phyloP scores from a whole-genome alignment of 371 early-diverging fungal genomes.

The Mortierella sp. region DNA sequence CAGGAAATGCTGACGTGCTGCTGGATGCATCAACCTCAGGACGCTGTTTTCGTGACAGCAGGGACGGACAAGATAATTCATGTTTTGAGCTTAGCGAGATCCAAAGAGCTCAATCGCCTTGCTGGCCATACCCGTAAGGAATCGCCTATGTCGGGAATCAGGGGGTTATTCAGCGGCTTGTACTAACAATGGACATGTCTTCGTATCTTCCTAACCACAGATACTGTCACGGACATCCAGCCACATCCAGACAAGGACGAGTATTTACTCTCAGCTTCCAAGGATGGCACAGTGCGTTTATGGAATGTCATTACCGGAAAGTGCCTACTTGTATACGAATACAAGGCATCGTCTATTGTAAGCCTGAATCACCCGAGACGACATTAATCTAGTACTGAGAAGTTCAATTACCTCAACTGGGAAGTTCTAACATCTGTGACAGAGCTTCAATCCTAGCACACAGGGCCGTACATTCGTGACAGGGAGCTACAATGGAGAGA shows the following conservation, averaged over 20 bases:
- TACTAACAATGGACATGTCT: not conserved
- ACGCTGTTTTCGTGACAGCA: constrained; percentile 76
- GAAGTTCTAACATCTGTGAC: no score
- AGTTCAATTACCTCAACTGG: no score
- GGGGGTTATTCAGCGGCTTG: no score
- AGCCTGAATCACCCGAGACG: no score
- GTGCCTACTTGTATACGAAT: constrained; percentile 71
- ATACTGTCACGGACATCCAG: constrained; percentile 73
- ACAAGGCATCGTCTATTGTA: constrained; percentile 71
- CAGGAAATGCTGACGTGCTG: constrained; percentile 71
- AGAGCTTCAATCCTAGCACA: constrained; percentile 67
- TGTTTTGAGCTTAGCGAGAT: constrained; percentile 78
- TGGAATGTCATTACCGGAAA: constrained; percentile 86
- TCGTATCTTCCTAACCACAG: no score
- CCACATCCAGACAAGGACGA: constrained; percentile 73
- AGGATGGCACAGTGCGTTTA: constrained; percentile 86
- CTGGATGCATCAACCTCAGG: constrained; percentile 75
- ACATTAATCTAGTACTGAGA: no score
- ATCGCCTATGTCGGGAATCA: no score
- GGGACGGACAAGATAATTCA: constrained; percentile 72
- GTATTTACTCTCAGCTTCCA: constrained; percentile 80
- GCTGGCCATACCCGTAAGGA: constrained; percentile 73
- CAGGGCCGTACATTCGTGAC: constrained; percentile 67
- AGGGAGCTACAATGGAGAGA: constrained; percentile 64
- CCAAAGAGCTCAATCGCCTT: constrained; percentile 69